These are phyloP conservation scores for Halteria grandinella DNA, from an alignment of 73 alveolate genomes.

Conservation along the genomic window DNA sequence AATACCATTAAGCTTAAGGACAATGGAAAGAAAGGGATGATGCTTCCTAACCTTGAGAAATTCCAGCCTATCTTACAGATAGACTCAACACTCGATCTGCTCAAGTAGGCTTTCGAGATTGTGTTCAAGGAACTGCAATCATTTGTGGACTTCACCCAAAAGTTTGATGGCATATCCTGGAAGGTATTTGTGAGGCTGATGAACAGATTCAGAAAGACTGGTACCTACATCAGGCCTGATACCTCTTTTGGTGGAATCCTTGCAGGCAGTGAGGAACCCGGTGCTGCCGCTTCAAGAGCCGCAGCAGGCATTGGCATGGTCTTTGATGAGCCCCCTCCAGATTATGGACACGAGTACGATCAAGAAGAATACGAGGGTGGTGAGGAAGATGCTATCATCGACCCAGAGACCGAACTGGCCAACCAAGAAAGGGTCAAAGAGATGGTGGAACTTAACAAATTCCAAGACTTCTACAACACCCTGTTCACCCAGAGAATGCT, in stretches of 20 bases:
- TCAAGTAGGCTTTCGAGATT: conserved; percentile 56
- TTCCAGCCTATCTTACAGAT: conserved; percentile 52
- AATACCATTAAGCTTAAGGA: conserved; percentile 46
- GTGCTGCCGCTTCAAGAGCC: background rate
- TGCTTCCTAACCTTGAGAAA: conserved; percentile 63
- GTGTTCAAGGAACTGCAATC: conserved; percentile 64
- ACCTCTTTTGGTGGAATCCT: background rate
- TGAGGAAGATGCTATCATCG: conserved; percentile 43
- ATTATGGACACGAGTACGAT: conserved; percentile 30
- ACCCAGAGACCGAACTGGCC: conserved; percentile 16
- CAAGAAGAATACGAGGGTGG: conserved; percentile 36
- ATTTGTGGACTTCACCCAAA: conserved; percentile 42
- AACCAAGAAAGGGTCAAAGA: conserved; percentile 27
- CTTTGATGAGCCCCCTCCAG: background rate
- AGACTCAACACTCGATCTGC: conserved; percentile 43
- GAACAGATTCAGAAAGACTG: conserved; percentile 59
- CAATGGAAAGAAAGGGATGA: conserved; percentile 20
- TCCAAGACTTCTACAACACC: conserved; percentile 40
- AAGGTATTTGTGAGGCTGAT: conserved; percentile 53
- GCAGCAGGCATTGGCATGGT: background rate
- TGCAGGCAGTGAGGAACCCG: too few species aligned
- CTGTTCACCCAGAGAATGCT: conserved; percentile 39
- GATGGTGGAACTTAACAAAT: conserved; percentile 17
- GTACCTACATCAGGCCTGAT: conserved; percentile 24
- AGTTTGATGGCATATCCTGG: conserved; percentile 71